Percentiles rank a stretch among this genome's conserved stretches.
Conservation (phyloP, 805 yeast species). For the Dipodascus geniculatus region DNA sequence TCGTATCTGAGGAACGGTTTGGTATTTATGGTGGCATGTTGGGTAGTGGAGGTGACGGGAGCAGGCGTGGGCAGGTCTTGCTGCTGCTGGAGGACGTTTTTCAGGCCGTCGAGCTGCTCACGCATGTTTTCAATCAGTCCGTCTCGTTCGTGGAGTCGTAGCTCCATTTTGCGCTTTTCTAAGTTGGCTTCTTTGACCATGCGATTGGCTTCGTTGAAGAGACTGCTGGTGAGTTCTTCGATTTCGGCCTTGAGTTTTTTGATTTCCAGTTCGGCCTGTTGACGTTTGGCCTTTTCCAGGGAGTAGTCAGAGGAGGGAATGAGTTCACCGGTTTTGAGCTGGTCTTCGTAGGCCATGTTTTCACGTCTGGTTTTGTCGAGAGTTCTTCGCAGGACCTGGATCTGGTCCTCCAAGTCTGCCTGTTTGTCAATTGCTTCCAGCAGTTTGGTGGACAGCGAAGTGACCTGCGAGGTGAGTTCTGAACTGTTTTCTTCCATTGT, state of each 20-base stretch:
- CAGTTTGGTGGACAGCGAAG: conserved; percentile 20
- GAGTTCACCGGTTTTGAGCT: conserved; percentile 14
- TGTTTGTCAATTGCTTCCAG: conserved; percentile 22
- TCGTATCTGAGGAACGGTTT: conserved; percentile 8
- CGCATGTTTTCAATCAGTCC: conserved; percentile 50
- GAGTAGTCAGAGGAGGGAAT: conserved; percentile 14
- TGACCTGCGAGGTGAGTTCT: conserved; percentile 9
- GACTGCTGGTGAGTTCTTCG: conserved; percentile 64
- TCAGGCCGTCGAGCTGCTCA: conserved; percentile 54
- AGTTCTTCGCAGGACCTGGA: conserved; percentile 14
- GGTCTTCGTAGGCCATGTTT: conserved; percentile 10
- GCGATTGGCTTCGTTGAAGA: conserved; percentile 73
- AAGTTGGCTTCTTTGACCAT: conserved; percentile 75
- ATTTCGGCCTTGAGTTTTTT: conserved; percentile 56
- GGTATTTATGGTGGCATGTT: neutral
- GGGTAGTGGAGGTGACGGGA: neutral
- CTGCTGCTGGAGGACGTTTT: conserved; percentile 42
- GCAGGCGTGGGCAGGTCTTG: neutral
- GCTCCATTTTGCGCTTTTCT: conserved; percentile 55
- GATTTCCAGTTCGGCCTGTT: conserved; percentile 45
- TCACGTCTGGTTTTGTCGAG: conserved; percentile 16
- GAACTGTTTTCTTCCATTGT: neutral
- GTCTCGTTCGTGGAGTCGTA: conserved; percentile 70
- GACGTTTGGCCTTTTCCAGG: conserved; percentile 19
- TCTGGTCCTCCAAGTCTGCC: conserved; percentile 20